phyloP scores from a whole-genome alignment of 2,329 filamentous ascomycete species.

The Cryphonectria japonica region DNA sequence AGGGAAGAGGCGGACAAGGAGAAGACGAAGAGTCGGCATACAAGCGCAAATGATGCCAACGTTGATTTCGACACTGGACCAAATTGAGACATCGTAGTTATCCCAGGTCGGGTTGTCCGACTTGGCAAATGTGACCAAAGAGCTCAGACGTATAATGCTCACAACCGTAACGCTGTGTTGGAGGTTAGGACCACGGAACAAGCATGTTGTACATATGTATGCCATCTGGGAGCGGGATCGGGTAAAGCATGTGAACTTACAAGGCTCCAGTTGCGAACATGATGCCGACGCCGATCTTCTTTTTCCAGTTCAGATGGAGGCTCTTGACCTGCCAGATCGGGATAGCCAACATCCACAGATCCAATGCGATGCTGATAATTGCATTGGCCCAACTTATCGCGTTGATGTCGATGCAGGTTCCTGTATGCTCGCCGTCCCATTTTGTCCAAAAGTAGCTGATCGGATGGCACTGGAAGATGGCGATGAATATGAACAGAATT shows the following conservation, averaged over 20 bases:
- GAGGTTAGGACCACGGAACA: not conserved
- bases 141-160: conserved; percentile 38
- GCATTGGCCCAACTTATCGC: conserved; percentile 48
- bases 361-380: conserved; percentile 45
- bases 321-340: conserved; percentile 44
- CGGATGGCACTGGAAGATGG: conserved; percentile 45
- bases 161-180: conserved; percentile 38
- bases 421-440: conserved; percentile 46
- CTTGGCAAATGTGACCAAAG: conserved; percentile 36
- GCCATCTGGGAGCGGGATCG: not conserved
- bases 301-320: conserved; percentile 43
- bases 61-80: conserved; percentile 42
- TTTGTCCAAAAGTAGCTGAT: conserved; percentile 45
- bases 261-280: conserved; percentile 42
- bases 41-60: conserved; percentile 41
- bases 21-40: conserved; percentile 29
- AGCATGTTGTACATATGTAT: not conserved
- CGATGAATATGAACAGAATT: conserved; percentile 38
- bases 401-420: conserved; percentile 47
- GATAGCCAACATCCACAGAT: conserved; percentile 48
- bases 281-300: conserved; percentile 46
- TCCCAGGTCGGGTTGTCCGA: conserved; percentile 39
- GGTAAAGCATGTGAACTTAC: not conserved
- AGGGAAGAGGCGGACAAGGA: not conserved
- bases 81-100: conserved; percentile 36